Conservation (phyloP, 768 basidiomycete genomes). For the Crepidotus variabilis region DNA sequence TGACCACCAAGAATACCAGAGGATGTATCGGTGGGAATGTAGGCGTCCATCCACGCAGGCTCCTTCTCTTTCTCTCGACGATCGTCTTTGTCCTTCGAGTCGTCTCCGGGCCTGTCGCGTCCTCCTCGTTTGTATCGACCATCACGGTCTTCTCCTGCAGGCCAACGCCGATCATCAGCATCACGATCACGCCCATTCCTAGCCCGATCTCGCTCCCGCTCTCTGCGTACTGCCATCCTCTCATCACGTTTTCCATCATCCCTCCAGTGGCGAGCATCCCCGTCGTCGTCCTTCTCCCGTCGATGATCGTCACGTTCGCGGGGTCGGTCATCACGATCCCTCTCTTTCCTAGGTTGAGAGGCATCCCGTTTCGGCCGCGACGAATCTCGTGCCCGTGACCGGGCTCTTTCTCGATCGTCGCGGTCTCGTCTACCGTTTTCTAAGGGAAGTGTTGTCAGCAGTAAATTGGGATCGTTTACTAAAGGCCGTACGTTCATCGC, state of each 20-base stretch:
- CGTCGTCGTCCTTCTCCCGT: slow-evolving; percentile 42
- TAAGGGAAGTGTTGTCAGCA: slow-evolving; percentile 18
- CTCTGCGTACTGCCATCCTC: slow-evolving; percentile 59
- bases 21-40: slow-evolving; percentile 57
- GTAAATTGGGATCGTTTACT: background rate
- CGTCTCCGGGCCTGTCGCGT: slow-evolving; percentile 51
- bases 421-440: slow-evolving; percentile 57
- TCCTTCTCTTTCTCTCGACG: slow-evolving; percentile 76
- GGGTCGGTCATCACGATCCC: slow-evolving; percentile 26
- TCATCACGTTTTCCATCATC: slow-evolving; percentile 84
- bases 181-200: slow-evolving; percentile 35
- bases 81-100: slow-evolving; percentile 45
- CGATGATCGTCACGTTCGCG: slow-evolving; percentile 40
- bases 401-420: slow-evolving; percentile 59
- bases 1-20: slow-evolving; percentile 65
- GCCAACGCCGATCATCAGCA: slow-evolving; percentile 52
- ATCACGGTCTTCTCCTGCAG: slow-evolving; percentile 65
- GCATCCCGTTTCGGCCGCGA: slow-evolving; percentile 58
- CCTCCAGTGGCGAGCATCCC: slow-evolving; percentile 73
- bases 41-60: slow-evolving; percentile 91
- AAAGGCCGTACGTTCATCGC: slow-evolving; percentile 57
- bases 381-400: slow-evolving; percentile 61
- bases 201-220: slow-evolving; percentile 49
- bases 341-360: slow-evolving; percentile 50
- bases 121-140: slow-evolving; percentile 56